Base-by-base conservation (phyloP, 139 green algal species). In the Dunaliella sp. region DNA sequence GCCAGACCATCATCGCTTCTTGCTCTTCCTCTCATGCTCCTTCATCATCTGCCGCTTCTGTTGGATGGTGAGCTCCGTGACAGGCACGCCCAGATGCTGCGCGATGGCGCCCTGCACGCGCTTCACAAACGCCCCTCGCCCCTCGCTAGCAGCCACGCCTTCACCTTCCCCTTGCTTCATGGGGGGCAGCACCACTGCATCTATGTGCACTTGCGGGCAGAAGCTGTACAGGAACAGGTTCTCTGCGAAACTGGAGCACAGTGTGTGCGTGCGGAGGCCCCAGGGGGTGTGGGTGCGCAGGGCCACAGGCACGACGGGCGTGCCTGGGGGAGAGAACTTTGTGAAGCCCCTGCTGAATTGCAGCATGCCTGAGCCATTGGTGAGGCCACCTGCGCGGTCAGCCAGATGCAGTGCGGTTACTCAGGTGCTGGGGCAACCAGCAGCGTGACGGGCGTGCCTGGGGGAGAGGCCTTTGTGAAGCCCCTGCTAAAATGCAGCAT, bases 341-440 rank as follows among this genome's bases (percentile, higher is more conserved):
- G 89, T 93, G 85, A 95, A 95, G 26, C 92, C 92, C 35, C 91
- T 84, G 26, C 83, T 90, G 85, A 95, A 94, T 0, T 80, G 77
- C 84, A 94, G 86, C 90, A 94, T 93, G 85, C 85, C 90, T 28
- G 31, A 57, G 28, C 91, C 92, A 38, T 94, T 94, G 21, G 92
- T 95, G 90, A 95, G 93, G 57, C 91, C 92, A 3, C 92, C 92
- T n/a, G n/a, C n/a, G n/a, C n/a, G n/a, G n/a, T n/a, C n/a, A n/a
- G n/a, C n/a, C n/a, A n/a, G n/a, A n/a, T n/a, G n/a, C n/a, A n/a
- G n/a, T n/a, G n/a, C n/a, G n/a, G n/a, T n/a, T n/a, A n/a, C n/a
- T n/a, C n/a, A n/a, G n/a, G n/a, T n/a, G n/a, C n/a, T n/a, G n/a
- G n/a, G n/a, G n/a, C n/a, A n/a, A n/a, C 92, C 3, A 92, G 90